Conservation (phyloP, 371 early-diverging fungal genomes). For the Mortierella sp. region DNA sequence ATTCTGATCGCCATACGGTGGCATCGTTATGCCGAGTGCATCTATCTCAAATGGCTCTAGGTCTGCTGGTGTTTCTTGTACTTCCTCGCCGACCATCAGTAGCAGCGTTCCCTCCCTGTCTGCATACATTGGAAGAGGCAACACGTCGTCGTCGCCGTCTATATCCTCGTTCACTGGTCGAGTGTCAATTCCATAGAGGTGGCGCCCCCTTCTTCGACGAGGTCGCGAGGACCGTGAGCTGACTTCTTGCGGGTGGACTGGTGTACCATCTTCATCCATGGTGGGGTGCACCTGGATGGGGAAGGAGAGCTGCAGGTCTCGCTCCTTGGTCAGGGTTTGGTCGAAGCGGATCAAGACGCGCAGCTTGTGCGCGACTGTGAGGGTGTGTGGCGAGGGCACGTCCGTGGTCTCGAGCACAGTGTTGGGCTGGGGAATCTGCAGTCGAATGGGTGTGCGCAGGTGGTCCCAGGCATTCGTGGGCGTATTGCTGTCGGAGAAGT, state of each 20-base stretch:
- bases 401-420: conserved; percentile 18
- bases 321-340: conserved; percentile 17
- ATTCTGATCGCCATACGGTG: background rate
- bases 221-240: background rate
- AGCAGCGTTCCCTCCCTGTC: conserved; percentile 31
- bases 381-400: conserved; percentile 12
- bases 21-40: conserved; percentile 26
- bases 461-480: conserved; percentile 31
- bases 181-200: conserved; percentile 4
- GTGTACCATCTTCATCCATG: conserved; percentile 19
- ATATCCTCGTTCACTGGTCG: background rate
- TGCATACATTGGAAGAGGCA: conserved; percentile 38
- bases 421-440: conserved; percentile 44
- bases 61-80: conserved; percentile 13
- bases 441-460: conserved; percentile 12
- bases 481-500: conserved; percentile 4
- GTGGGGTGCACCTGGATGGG: conserved; percentile 36
- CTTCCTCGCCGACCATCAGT: conserved; percentile 38
- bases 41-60: conserved; percentile 7
- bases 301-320: conserved; percentile 47
- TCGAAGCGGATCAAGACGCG: conserved; percentile 36
- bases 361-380: conserved; percentile 33
- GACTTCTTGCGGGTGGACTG: conserved; percentile 18
- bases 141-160: conserved; percentile 14
- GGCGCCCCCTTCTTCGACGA: conserved; percentile 4